Conservation (phyloP, 768 basidiomycete species). For the Trametes villosa region DNA sequence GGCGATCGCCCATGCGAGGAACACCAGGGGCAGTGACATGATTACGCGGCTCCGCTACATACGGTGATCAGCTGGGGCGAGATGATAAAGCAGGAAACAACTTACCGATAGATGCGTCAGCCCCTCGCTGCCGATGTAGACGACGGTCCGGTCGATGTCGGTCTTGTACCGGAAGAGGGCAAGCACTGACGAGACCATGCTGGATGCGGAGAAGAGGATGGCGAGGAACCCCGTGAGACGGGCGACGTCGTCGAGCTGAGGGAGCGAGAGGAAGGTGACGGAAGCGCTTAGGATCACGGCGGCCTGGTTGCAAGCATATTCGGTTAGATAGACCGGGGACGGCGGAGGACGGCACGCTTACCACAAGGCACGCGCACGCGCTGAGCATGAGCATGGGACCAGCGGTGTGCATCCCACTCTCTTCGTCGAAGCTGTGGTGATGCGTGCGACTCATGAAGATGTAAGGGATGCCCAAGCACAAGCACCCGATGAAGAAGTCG, state of each 20-base stretch:
- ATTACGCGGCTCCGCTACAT: conserved; percentile 62
- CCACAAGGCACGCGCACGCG: conserved; percentile 49
- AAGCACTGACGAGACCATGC: conserved; percentile 69
- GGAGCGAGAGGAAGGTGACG: conserved; percentile 80
- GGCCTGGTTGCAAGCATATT: conserved; percentile 49
- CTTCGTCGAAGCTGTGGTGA: conserved; percentile 59
- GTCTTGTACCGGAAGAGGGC: conserved; percentile 73
- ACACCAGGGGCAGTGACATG: conserved; percentile 74
- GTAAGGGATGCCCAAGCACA: conserved; percentile 83
- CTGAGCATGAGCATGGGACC: conserved; percentile 67
- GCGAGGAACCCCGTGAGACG: conserved; percentile 70
- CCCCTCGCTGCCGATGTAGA: conserved; percentile 52
- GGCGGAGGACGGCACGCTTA: conserved; percentile 16
- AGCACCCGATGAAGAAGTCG: conserved; percentile 61
- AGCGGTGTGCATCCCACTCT: conserved; percentile 51
- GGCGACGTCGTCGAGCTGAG: conserved; percentile 67
- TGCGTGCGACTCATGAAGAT: conserved; percentile 63
- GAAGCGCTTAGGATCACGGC: conserved; percentile 82
- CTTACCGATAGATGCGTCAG: conserved; percentile 59
- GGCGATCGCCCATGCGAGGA: conserved; percentile 70
- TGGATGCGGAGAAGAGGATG: conserved; percentile 67
- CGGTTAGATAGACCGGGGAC: background rate
- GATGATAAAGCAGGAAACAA: conserved; percentile 2
- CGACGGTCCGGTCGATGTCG: conserved; percentile 58
- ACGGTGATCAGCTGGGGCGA: conserved; percentile 3